phyloP scores from a whole-genome alignment of 768 basidiomycete genomes.

The Suillus fuscotomentosus region DNA sequence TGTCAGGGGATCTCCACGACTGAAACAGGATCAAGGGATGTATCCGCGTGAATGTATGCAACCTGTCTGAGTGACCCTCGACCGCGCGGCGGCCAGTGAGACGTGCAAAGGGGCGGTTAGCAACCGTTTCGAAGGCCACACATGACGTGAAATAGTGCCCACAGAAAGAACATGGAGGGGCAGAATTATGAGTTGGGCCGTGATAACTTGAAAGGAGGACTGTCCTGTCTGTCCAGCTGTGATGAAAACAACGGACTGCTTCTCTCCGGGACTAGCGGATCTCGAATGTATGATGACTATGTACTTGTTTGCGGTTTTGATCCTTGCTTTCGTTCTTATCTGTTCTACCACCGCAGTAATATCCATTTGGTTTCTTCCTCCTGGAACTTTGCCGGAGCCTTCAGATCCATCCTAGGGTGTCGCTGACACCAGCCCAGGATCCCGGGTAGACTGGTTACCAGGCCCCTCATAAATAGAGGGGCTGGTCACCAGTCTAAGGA shows the following conservation, averaged over 20 bases:
- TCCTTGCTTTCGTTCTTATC: too few relatives aligned
- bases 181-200: slow-evolving; percentile 33
- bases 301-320: too few relatives aligned
- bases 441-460: background rate
- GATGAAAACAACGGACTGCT: too few relatives aligned
- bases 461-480: too few relatives aligned
- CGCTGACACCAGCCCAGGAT: background rate
- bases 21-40: slow-evolving; percentile 23
- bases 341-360: too few relatives aligned
- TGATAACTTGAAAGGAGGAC: slow-evolving; percentile 7
- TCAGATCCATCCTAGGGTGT: too few relatives aligned
- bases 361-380: too few relatives aligned
- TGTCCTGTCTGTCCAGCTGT: background rate
- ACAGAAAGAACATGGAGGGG: slow-evolving; percentile 68
- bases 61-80: slow-evolving; percentile 85
- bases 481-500: too few relatives aligned
- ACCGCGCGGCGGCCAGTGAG: slow-evolving; percentile 56
- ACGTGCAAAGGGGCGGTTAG: slow-evolving; percentile 89
- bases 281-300: too few relatives aligned
- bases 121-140: slow-evolving; percentile 98
- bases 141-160: slow-evolving; percentile 85
- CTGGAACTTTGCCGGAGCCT: too few relatives aligned
- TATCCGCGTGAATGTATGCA: slow-evolving; percentile 74
- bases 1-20: background rate
- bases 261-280: too few relatives aligned